These are phyloP conservation scores for Eucalyptus pauciflora DNA, from an alignment of 345 rosid species.

Conservation along the genomic window DNA sequence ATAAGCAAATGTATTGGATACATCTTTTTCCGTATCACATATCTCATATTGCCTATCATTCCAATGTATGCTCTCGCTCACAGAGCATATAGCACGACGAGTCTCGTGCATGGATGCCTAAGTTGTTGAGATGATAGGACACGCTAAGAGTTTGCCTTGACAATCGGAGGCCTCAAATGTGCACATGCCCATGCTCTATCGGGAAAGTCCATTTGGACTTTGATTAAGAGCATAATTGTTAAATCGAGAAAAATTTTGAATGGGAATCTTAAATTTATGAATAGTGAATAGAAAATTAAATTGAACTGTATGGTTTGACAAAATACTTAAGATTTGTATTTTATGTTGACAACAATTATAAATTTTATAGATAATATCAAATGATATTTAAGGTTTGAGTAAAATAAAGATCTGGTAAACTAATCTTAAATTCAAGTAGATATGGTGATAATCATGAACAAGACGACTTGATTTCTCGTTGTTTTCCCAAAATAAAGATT, in stretches of 20 bases:
- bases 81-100: not conserved
- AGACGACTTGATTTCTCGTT: too few relatives aligned
- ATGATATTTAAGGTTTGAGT: too few relatives aligned
- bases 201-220: not conserved
- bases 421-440: too few relatives aligned
- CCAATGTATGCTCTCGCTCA: not conserved
- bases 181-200: not conserved
- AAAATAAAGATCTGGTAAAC: too few relatives aligned
- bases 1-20: not conserved
- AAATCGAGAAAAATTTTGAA: not conserved
- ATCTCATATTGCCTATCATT: not conserved
- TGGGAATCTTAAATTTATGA: too few relatives aligned
- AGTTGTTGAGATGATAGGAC: not conserved
- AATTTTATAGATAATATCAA: too few relatives aligned
- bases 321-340: too few relatives aligned
- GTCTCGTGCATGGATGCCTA: not conserved
- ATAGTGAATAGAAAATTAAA: too few relatives aligned
- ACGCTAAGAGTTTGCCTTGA: not conserved
- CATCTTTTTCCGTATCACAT: not conserved
- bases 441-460: too few relatives aligned
- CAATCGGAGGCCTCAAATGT: not conserved
- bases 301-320: too few relatives aligned
- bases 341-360: too few relatives aligned
- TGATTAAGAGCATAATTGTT: not conserved
- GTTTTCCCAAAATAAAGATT: too few relatives aligned